Base-by-base conservation (phyloP, 2,329 filamentous ascomycete species). In the Intubia oerlemansii region DNA sequence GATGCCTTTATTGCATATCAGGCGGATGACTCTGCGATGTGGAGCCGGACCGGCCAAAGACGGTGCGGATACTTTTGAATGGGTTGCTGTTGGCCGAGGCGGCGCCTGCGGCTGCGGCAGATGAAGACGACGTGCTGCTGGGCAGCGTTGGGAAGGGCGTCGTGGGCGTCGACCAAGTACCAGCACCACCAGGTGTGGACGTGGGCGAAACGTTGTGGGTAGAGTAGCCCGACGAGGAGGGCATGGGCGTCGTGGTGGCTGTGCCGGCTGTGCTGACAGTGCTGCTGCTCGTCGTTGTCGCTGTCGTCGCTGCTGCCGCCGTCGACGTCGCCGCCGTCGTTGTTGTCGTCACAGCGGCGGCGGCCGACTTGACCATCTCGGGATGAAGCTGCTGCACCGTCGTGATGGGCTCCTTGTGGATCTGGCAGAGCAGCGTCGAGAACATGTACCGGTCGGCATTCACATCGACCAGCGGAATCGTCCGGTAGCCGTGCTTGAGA, bases 361-460 rank as follows among this genome's bases (percentile, higher is more conserved):
- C n/a, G n/a, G n/a, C n/a, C n/a, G n/a, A n/a, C n/a, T n/a, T n/a
- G n/a, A n/a, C n/a, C n/a, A n/a, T n/a, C n/a, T n/a, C n/a, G n/a
- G n/a, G 18, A 7, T 19, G 18, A 19, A 10, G 18, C 18, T 19
- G 18, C 10, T 19, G 18, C 37, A 65, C 56, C 35, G 60, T 65
- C 25, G 62, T 63, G 21, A 63, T 53, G 10, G 59, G 55, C 22
- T 64, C 58, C 17, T 66, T 76, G 39, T 71, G 71, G 52, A 95
- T 78, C 43, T 73, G 74, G 55, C 84, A 92, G 50, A 95, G 92
- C 11, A 98, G 59, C 9, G 82, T 90, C 3, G 88, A 92, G 52
- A 93, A 93, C 24, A 93, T 62, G 47, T 90, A 95, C 41, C 84
- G 80, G 41, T 93, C 84, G 35, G 84, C 88, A 37, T 81, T 78